phyloP scores from a whole-genome alignment of 306 rosid genomes.

The Echinosophora koreensis region DNA sequence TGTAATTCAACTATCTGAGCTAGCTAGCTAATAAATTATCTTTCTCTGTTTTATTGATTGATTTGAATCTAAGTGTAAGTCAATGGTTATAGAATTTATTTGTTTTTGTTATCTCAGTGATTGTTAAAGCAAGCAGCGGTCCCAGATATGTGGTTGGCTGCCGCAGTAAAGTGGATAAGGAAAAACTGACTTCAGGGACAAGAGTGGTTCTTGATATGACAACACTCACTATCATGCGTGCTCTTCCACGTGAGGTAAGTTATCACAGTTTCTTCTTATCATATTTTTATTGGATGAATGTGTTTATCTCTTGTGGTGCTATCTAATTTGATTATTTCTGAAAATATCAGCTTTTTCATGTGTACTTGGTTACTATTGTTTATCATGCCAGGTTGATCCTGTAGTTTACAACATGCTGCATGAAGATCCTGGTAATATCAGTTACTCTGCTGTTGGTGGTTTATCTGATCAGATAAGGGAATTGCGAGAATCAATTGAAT shows the following conservation, averaged over 20 bases:
- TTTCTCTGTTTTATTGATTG: constrained; percentile 22
- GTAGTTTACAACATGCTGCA: constrained; percentile 95
- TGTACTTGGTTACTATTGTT: constrained; percentile 24
- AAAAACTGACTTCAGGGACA: constrained; percentile 87
- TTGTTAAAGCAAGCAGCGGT: constrained; percentile 96
- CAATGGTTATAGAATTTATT: constrained; percentile 42
- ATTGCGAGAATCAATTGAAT: constrained; percentile 90
- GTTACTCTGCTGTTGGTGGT: constrained; percentile 99
- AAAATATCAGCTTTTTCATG: constrained; percentile 22
- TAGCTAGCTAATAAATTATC: constrained; percentile 6
- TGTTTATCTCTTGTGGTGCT: constrained; percentile 2
- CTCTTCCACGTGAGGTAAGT: constrained; percentile 97
- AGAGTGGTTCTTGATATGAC: constrained; percentile 97
- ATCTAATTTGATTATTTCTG: constrained; percentile 14
- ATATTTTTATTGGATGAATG: constrained; percentile 33
- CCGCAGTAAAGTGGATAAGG: constrained; percentile 93
- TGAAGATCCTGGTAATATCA: constrained; percentile 97
- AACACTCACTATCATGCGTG: constrained; percentile 90
- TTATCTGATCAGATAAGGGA: constrained; percentile 97
- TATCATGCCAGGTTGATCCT: constrained; percentile 81
- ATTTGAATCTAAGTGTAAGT: constrained; percentile 3
- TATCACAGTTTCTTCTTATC: constrained; percentile 11
- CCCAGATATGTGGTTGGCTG: constrained; percentile 96
- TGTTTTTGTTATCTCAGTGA: constrained; percentile 66
- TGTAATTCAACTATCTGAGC: background rate